phyloP scores from a whole-genome alignment of 2,329 filamentous ascomycete genomes.

The Aspergillus jensenii region DNA sequence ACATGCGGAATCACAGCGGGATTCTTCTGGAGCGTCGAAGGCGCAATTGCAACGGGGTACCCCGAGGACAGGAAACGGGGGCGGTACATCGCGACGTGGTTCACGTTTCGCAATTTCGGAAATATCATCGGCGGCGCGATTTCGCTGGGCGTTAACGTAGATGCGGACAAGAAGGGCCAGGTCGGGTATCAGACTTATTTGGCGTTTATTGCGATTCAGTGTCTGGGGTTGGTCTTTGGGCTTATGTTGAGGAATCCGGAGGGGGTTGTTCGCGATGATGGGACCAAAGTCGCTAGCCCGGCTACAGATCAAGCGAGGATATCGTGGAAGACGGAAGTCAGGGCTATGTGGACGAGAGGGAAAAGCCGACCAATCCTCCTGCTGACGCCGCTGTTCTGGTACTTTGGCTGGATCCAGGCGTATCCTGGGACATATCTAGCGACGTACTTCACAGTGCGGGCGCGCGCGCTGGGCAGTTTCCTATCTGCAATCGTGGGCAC shows the following conservation, averaged over 20 bases:
- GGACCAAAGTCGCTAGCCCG: conserved; percentile 18
- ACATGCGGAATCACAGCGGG: background rate
- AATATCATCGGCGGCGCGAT: conserved; percentile 54
- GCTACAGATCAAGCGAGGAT: background rate
- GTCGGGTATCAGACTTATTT: conserved; percentile 37
- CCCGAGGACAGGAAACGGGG: conserved; percentile 27
- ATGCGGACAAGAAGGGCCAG: conserved; percentile 26
- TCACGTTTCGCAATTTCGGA: conserved; percentile 42
- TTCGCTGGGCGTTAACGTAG: conserved; percentile 49
- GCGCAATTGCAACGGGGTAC: conserved; percentile 42
- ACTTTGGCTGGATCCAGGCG: conserved; percentile 37
- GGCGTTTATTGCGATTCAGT: conserved; percentile 50
- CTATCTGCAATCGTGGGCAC: conserved; percentile 43
- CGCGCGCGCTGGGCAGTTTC: conserved; percentile 40
- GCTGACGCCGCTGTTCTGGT: conserved; percentile 36
- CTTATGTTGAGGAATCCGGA: conserved; percentile 47
- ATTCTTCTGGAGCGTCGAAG: background rate
- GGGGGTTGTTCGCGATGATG: conserved; percentile 47
- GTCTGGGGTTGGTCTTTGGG: conserved; percentile 44
- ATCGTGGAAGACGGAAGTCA: conserved; percentile 32
- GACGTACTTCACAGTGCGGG: conserved; percentile 45
- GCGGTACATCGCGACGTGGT: conserved; percentile 36
- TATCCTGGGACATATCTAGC: conserved; percentile 45
- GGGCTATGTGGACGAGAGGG: conserved; percentile 37
- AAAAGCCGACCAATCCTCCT: conserved; percentile 35